Percentiles rank a stretch among this genome's conserved stretches.
phyloP scores from a whole-genome alignment of 2,329 filamentous ascomycete species.

The Aspergillus ochraceus region DNA sequence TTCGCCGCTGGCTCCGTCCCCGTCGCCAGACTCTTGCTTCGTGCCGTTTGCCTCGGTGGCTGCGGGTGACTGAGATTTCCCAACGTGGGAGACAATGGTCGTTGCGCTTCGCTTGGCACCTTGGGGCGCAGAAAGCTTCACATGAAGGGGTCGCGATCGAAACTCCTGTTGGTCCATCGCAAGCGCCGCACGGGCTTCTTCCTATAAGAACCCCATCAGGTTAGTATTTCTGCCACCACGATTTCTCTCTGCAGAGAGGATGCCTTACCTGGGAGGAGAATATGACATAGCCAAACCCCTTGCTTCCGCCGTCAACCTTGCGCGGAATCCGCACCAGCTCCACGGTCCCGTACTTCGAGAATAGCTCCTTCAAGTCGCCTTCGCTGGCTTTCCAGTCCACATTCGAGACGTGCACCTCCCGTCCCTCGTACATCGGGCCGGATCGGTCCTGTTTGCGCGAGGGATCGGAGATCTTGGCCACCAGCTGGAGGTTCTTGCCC shows the following conservation, averaged over 20 bases:
- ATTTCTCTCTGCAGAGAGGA: neutral
- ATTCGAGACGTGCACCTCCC: slow-evolving; percentile 78
- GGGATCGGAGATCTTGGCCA: slow-evolving; percentile 84
- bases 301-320: slow-evolving; percentile 66
- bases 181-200: slow-evolving; percentile 65
- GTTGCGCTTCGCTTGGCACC: slow-evolving; percentile 45
- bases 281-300: slow-evolving; percentile 78
- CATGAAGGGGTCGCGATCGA: slow-evolving; percentile 65
- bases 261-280: slow-evolving; percentile 62
- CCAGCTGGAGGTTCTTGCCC: slow-evolving; percentile 67
- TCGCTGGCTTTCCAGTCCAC: slow-evolving; percentile 64
- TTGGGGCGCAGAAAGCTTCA: slow-evolving; percentile 55
- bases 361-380: slow-evolving; percentile 67
- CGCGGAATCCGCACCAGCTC: slow-evolving; percentile 70
- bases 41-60: slow-evolving; percentile 36
- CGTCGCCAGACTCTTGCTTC: slow-evolving; percentile 32
- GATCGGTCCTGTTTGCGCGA: slow-evolving; percentile 72
- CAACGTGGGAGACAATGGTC: slow-evolving; percentile 45
- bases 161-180: slow-evolving; percentile 71
- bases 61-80: slow-evolving; percentile 35
- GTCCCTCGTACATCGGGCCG: slow-evolving; percentile 79
- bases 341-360: slow-evolving; percentile 74
- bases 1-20: slow-evolving; percentile 43
- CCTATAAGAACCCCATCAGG: slow-evolving; percentile 35
- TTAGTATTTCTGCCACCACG: slow-evolving; percentile 10